Evolutionary conservation across 352 stramenopile species (phyloP).

Genomic region (Phytophthora pinifolia): DNA sequence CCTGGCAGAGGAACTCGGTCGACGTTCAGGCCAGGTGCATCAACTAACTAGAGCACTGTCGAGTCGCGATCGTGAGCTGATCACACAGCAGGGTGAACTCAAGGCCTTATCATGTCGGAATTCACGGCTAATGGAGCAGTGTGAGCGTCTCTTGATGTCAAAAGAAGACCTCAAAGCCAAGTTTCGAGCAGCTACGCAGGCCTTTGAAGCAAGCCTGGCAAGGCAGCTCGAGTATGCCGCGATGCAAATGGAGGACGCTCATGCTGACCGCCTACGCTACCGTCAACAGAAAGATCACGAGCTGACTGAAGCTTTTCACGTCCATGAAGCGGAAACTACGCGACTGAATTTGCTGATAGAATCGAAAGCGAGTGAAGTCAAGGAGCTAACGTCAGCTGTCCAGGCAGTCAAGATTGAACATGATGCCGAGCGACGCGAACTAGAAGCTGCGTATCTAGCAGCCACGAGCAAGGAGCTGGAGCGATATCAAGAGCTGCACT

Average conservation of each 20-base stretch:
- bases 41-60: constrained; percentile 6
- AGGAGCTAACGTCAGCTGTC: constrained; percentile 30
- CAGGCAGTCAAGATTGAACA: constrained; percentile 6
- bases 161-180: constrained; percentile 7
- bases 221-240: constrained; percentile 11
- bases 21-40: constrained; percentile 3
- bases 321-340: constrained; percentile 10
- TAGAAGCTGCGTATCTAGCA: constrained; percentile 12
- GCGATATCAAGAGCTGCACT: constrained; percentile 29
- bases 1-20: constrained; percentile 8
- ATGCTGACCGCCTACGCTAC: constrained; percentile 11
- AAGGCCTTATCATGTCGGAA: constrained; percentile 4
- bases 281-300: constrained; percentile 9
- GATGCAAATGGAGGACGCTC: constrained; percentile 26
- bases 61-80: constrained; percentile 8
- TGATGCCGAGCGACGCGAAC: constrained; percentile 4
- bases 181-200: neutral
- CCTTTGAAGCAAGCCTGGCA: constrained; percentile 6
- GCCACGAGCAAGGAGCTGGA: constrained; percentile 9
- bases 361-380: constrained; percentile 36
- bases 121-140: constrained; percentile 9
- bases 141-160: constrained; percentile 1
- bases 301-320: constrained; percentile 6
- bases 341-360: constrained; percentile 45
- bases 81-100: neutral